Evolutionary conservation across 768 basidiomycete species (phyloP), one percentile per base, ranked within the genome.

Genomic region (Neoboletus magnificus): DNA sequence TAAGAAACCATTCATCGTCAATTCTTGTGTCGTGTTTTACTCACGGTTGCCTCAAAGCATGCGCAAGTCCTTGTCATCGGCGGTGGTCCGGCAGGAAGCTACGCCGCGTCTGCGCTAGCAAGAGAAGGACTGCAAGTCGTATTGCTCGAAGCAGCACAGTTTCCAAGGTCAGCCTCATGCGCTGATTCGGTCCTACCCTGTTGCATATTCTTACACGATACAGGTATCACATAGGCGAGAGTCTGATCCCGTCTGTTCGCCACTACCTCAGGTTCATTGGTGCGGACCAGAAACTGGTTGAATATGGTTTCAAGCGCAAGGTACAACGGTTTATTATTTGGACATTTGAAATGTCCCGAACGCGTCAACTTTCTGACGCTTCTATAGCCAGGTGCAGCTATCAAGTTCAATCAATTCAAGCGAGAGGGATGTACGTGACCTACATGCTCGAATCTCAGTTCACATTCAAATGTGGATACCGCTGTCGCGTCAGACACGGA

Each of bases 81-180:
- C 10, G 84, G 84, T 47, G 84, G 84, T 16, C 84, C 84, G 1
- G 79, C 75, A 8, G 84, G 84, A 29, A 77, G 76, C 57, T 85
- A 79, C 56, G 70, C 81, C n/a, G 82, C 84, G 2, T 67, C 81
- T 6, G 76, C 74, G 29, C 75, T 86, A 6, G 80, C 80, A 11
- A 70, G 77, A n/a, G 84, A 86, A 62, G 82, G 83, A 4, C 62
- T 82, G 44, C 75, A 82, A 41, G 85, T 86, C 25, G 77, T 80
- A 16, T 57, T 85, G 48, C 66, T 85, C 22, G 84, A 86, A 62
- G 74, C 79, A 16, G 73, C 75, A 22, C 74, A 78, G 43, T 85
- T 84, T 60, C 84, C 84, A 39, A 71, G 85, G 80, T 80, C 63
- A 37, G 62, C 20, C 45, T 20, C 16, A 16, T 29, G 29, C 11